A percentile compares a stretch with the other conserved stretches of the same genome.
phyloP scores from a whole-genome alignment of 306 rosid species.

The Cucurbita ficifolia region DNA sequence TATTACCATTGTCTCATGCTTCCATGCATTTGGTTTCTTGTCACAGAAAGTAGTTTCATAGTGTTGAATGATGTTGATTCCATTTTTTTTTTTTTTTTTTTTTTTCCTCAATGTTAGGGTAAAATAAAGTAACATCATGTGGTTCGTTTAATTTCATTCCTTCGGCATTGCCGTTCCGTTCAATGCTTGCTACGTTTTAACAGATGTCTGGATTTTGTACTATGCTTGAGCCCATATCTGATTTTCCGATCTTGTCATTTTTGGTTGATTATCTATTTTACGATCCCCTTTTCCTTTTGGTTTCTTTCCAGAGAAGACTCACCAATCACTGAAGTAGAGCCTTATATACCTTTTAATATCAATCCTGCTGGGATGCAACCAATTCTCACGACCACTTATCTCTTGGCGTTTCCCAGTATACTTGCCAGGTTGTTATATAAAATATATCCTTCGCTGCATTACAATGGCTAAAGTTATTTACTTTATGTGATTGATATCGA shows the following conservation, averaged over 20 bases:
- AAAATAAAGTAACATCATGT: not conserved
- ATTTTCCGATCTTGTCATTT: not conserved
- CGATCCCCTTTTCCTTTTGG: slow-evolving; percentile 3
- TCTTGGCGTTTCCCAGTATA: slow-evolving; percentile 83
- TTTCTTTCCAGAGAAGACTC: slow-evolving; percentile 73
- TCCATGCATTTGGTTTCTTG: not conserved
- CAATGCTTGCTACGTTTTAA: too few species aligned
- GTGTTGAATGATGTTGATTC: not conserved
- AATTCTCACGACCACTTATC: slow-evolving; percentile 87
- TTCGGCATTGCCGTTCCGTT: too few species aligned
- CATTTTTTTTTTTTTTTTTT: not conserved
- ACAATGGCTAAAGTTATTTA: not conserved
- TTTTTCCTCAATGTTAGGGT: not conserved
- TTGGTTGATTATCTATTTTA: not conserved
- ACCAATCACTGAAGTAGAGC: slow-evolving; percentile 93
- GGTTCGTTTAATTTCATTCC: not conserved
- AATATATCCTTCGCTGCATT: not conserved
- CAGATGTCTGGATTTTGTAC: not conserved
- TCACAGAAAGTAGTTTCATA: not conserved
- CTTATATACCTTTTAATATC: slow-evolving; percentile 89
- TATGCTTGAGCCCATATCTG: not conserved
- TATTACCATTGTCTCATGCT: not conserved
- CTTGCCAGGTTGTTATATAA: slow-evolving; percentile 43
- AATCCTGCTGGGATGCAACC: slow-evolving; percentile 99
- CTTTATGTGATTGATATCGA: not conserved